phyloP scores from a whole-genome alignment of 345 rosid genomes.

The Boechera divaricarpa region DNA sequence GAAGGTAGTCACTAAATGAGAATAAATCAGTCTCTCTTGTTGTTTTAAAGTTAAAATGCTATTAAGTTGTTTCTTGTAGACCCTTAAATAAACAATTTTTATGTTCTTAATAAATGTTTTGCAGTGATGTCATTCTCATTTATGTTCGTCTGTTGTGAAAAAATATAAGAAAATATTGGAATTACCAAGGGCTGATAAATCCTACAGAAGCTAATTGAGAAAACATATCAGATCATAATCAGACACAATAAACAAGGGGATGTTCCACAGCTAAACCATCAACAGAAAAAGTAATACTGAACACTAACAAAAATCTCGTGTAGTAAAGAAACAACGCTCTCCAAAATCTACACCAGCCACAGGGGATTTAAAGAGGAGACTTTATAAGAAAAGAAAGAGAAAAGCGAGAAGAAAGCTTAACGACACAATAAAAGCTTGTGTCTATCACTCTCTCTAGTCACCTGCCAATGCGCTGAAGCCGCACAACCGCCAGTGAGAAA shows the following conservation, averaged over 20 bases:
- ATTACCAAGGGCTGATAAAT: neutral
- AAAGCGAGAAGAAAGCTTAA: constrained; percentile 30
- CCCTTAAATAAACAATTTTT: neutral
- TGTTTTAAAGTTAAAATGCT: constrained; percentile 16
- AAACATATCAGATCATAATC: constrained; percentile 24
- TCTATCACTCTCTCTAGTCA: constrained; percentile 28
- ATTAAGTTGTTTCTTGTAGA: neutral
- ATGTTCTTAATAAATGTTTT: constrained; percentile 3
- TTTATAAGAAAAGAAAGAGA: constrained; percentile 15
- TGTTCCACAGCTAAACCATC: constrained; percentile 30
- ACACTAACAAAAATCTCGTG: constrained; percentile 17
- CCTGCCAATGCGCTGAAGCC: constrained; percentile 28
- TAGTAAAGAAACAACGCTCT: constrained; percentile 37
- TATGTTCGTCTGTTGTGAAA: too few species aligned
- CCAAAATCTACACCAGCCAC: constrained; percentile 35
- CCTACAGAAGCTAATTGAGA: constrained; percentile 8
- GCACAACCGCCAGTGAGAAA: constrained; percentile 7
- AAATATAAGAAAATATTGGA: too few species aligned
- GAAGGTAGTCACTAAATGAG: constrained; percentile 15
- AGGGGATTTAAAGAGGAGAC: constrained; percentile 35
- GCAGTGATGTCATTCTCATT: constrained; percentile 3
- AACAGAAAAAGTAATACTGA: constrained; percentile 8
- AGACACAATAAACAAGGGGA: constrained; percentile 20
- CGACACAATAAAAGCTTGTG: constrained; percentile 32
- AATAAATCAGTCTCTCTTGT: constrained; percentile 37